Conservation (phyloP, 768 basidiomycete species). For the Vararia minispora region DNA sequence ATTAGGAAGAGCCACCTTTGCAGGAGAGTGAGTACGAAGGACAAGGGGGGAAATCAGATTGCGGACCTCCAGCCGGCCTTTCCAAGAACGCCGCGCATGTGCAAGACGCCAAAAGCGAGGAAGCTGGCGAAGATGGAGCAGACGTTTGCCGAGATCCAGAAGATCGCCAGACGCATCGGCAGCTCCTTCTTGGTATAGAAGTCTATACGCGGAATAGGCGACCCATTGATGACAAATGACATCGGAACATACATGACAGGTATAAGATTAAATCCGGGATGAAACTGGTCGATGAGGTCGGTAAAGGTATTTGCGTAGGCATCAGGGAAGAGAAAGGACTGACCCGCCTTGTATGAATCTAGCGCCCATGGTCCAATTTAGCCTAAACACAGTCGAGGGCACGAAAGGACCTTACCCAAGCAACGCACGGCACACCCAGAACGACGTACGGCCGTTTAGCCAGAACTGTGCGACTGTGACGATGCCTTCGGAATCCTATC, state of each 20-base stretch:
- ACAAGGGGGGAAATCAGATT: slow-evolving; percentile 2
- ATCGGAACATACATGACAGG: slow-evolving; percentile 26
- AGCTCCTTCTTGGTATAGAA: slow-evolving; percentile 44
- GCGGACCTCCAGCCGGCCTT: slow-evolving; percentile 39
- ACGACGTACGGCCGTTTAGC: slow-evolving; percentile 36
- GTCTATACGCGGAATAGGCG: slow-evolving; percentile 15
- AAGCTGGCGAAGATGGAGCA: slow-evolving; percentile 26
- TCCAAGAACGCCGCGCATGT: slow-evolving; percentile 43
- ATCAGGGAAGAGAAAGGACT: slow-evolving; percentile 31
- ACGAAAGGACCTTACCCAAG: slow-evolving; percentile 15
- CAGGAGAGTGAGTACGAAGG: not conserved
- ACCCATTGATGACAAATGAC: not conserved
- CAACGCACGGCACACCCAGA: slow-evolving; percentile 32
- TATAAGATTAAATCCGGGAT: slow-evolving; percentile 36
- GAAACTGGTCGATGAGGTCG: slow-evolving; percentile 6
- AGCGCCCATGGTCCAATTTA: slow-evolving; percentile 25
- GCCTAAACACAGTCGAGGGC: not conserved
- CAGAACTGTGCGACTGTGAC: slow-evolving; percentile 45
- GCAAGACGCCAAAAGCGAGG: slow-evolving; percentile 49
- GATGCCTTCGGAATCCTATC: slow-evolving; percentile 35
- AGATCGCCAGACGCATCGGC: slow-evolving; percentile 9
- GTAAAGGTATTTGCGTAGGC: not conserved
- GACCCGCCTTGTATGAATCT: slow-evolving; percentile 42
- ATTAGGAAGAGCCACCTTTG: slow-evolving; percentile 47
- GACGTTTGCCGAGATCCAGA: slow-evolving; percentile 13